These are phyloP conservation scores for Trichoderma cornu-damae DNA, from an alignment of 2,329 filamentous ascomycete species.

Conservation along the genomic window DNA sequence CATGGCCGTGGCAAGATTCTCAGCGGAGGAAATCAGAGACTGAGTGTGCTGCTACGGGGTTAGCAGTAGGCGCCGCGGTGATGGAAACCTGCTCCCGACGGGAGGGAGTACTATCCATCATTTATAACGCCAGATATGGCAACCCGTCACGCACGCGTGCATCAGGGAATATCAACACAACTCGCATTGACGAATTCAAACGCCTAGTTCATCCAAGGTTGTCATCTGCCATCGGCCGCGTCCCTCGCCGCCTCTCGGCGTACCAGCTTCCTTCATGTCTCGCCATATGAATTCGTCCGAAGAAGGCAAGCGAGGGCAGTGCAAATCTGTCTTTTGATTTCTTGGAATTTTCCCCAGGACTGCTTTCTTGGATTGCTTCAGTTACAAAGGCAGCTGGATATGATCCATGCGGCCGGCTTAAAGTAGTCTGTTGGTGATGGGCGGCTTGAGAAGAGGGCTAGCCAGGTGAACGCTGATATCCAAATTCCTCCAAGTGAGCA, in stretches of 20 bases:
- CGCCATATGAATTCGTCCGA: slow-evolving; percentile 17
- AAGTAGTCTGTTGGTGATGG: not conserved
- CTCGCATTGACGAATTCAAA: slow-evolving; percentile 22
- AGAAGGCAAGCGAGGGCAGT: not conserved
- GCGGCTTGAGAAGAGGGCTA: not conserved
- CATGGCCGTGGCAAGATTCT: slow-evolving; percentile 27
- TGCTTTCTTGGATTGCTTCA: not conserved
- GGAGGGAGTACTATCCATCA: not conserved
- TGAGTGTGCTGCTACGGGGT: slow-evolving; percentile 23
- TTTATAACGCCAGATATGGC: not conserved
- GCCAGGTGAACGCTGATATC: not conserved
- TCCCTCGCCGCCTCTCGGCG: slow-evolving; percentile 5
- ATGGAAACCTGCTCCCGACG: not conserved
- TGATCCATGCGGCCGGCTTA: not conserved
- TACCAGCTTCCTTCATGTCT: slow-evolving; percentile 24
- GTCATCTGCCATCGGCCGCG: slow-evolving; percentile 3
- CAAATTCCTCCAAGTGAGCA: not conserved
- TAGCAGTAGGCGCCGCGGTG: slow-evolving; percentile 6
- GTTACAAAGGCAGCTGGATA: not conserved
- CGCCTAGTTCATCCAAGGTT: not conserved
- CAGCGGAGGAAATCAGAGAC: slow-evolving; percentile 32
- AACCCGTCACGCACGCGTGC: not conserved
- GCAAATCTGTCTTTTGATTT: not conserved
- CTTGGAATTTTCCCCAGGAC: not conserved
- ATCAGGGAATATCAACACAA: not conserved